Evolutionary conservation across 2,329 filamentous ascomycete genomes (phyloP).

Genomic region (Botrytis medusae): DNA sequence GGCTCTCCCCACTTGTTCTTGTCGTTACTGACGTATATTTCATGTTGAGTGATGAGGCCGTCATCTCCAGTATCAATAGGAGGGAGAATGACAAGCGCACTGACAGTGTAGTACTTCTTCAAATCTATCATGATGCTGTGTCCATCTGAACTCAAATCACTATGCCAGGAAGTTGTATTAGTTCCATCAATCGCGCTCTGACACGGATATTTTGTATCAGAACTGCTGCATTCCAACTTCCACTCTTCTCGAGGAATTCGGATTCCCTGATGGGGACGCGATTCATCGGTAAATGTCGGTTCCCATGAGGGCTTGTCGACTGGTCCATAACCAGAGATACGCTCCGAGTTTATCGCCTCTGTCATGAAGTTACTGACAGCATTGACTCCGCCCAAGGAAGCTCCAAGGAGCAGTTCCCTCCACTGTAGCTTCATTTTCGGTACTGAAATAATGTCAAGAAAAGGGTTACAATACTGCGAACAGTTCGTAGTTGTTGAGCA

Average conservation of each 20-base stretch:
- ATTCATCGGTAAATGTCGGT: not conserved
- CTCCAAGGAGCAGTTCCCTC: not conserved
- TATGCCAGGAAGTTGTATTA: conserved; percentile 5
- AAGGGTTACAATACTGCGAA: not conserved
- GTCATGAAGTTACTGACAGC: conserved; percentile 8
- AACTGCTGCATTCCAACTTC: conserved; percentile 4
- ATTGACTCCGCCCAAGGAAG: not conserved
- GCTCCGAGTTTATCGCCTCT: conserved; percentile 5
- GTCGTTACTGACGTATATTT: not conserved
- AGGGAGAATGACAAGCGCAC: conserved; percentile 3
- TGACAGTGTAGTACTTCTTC: not conserved
- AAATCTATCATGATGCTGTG: conserved; percentile 8
- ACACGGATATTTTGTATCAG: not conserved
- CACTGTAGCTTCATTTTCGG: conserved; percentile 2
- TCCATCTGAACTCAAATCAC: not conserved
- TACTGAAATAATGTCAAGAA: not conserved
- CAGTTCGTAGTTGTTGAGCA: not conserved
- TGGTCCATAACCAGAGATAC: conserved; percentile 6
- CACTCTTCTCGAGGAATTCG: not conserved
- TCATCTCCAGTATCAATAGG: not conserved
- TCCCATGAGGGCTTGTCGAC: conserved; percentile 8
- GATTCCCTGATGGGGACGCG: conserved; percentile 1
- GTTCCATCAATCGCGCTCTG: conserved; percentile 3
- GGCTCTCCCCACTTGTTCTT: not conserved
- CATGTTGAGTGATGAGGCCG: conserved; percentile 4